These are phyloP conservation scores for Solanum clarkiae DNA, from an alignment of 257 asterid genomes.

Conservation along the genomic window DNA sequence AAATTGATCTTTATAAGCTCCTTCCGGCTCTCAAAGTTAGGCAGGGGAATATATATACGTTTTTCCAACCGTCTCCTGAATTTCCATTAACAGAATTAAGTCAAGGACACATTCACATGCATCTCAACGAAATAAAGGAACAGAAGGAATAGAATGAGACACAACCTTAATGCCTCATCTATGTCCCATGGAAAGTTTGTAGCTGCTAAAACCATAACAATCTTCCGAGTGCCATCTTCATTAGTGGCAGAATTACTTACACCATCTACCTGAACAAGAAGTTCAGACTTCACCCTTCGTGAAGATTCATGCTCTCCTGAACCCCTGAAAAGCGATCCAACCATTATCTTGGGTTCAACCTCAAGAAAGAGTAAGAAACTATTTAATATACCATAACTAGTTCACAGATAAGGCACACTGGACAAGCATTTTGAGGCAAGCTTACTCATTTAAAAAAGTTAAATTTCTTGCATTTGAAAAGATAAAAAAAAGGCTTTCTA, in stretches of 20 bases:
- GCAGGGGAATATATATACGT: slow-evolving; percentile 89
- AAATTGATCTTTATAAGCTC: slow-evolving; percentile 81
- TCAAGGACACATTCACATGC: not conserved
- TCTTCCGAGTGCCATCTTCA: slow-evolving; percentile 87
- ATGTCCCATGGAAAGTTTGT: slow-evolving; percentile 99
- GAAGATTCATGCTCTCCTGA: slow-evolving; percentile 99
- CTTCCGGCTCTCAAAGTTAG: slow-evolving; percentile 82
- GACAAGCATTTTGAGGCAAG: not conserved
- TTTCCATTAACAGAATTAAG: slow-evolving; percentile 4
- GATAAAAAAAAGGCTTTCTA: not conserved
- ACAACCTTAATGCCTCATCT: slow-evolving; percentile 91
- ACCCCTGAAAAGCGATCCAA: slow-evolving; percentile 37
- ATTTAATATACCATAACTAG: not conserved
- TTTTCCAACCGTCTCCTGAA: slow-evolving; percentile 95
- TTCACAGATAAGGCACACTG: not conserved
- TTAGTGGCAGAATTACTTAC: slow-evolving; percentile 73
- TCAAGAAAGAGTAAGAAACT: not conserved
- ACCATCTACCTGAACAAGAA: slow-evolving; percentile 92
- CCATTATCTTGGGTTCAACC: not conserved
- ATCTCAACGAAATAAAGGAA: not conserved
- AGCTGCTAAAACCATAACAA: slow-evolving; percentile 98
- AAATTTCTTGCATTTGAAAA: not conserved
- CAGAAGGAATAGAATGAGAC: slow-evolving; percentile 1
- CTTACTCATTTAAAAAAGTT: not conserved
- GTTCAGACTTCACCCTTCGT: slow-evolving; percentile 89